Base-by-base conservation (phyloP, 1,139 yeast species). In the Yamadazyma friedrichii region DNA sequence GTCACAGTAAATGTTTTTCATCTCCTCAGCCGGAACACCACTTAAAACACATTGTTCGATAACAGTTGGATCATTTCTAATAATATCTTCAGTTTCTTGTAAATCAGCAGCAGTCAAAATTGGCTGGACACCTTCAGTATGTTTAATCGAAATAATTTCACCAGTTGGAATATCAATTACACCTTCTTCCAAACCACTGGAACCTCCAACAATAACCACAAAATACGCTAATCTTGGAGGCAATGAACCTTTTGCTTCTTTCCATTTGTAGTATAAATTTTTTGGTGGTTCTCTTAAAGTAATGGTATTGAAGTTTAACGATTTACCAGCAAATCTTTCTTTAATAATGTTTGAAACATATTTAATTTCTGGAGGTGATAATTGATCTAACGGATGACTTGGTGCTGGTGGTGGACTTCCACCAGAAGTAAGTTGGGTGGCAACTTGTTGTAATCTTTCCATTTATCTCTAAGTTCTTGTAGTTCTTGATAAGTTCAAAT, bases 1-100 rank as follows among this genome's bases (percentile, higher is more conserved):
- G 57, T 85, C 94, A 68, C 93, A 84, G 70, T 82, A 84, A 42
- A 83, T 76, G 54, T 80, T 77, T 62, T 78, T 70, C 87, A 85
- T 84, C 35, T 83, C 84, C 38, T 62, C 63, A 32, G 72, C 75
- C 42, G 88, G 83, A 50, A 84, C 63, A 41, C 93, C 93, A 34
- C 84, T 77, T 45, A 83, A 58, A 40, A 69, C 78, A 70, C 91
- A 83, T 65, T 85, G 91, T 61, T 78, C 80, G 51, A 83, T 81
- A 48, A 85, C 93, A 31, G 65, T 67, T 28, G 89, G 86, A 58
- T 84, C 88, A 6, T 56, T 64, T 64, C 93, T 76, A 49, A 84
- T 75, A 48, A 82, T 74, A 3, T 64, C 77, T 65, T 85, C 93
- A 42, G 88, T 81, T 35, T 61, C 57, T 52, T 72, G 76, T 51